A percentile compares a stretch with the other conserved stretches of the same genome.
Evolutionary conservation across 2,329 filamentous ascomycete species (phyloP).

Genomic region (Elsinoe perseae): DNA sequence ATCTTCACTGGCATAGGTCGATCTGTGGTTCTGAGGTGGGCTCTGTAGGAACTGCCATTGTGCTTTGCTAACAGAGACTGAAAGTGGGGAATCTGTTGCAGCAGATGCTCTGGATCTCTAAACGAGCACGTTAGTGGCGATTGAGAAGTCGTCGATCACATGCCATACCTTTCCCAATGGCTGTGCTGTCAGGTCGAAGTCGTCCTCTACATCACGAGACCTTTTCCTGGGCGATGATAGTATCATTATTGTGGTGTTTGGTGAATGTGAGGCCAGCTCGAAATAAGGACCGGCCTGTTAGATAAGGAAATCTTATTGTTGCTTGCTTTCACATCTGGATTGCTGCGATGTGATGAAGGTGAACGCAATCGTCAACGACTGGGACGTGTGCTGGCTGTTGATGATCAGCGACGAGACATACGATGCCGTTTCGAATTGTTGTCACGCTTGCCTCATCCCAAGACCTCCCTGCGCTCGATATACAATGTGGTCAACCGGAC

Average conservation of each 20-base stretch:
- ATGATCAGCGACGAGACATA: not conserved
- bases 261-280: constrained; percentile 14
- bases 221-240: constrained; percentile 7
- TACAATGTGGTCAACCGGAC: not conserved
- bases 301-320: not conserved
- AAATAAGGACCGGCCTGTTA: constrained; percentile 12
- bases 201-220: constrained; percentile 14
- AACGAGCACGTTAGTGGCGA: not conserved
- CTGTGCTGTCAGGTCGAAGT: constrained; percentile 8
- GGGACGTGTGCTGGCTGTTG: not conserved
- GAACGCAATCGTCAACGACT: not conserved
- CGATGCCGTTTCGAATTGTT: not conserved
- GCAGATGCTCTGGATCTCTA: not conserved
- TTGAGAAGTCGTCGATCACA: not conserved
- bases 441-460: constrained; percentile 4
- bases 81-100: constrained; percentile 1
- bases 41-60: constrained; percentile 9
- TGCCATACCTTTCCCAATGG: constrained; percentile 7
- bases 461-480: not conserved
- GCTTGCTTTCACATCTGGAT: constrained; percentile 10
- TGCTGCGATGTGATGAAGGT: not conserved
- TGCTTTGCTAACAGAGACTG: not conserved
- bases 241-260: constrained; percentile 11
- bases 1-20: not conserved
- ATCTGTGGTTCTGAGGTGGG: not conserved